Conservation (phyloP, 139 green algal species). For the Diplosphaera chodatii region DNA sequence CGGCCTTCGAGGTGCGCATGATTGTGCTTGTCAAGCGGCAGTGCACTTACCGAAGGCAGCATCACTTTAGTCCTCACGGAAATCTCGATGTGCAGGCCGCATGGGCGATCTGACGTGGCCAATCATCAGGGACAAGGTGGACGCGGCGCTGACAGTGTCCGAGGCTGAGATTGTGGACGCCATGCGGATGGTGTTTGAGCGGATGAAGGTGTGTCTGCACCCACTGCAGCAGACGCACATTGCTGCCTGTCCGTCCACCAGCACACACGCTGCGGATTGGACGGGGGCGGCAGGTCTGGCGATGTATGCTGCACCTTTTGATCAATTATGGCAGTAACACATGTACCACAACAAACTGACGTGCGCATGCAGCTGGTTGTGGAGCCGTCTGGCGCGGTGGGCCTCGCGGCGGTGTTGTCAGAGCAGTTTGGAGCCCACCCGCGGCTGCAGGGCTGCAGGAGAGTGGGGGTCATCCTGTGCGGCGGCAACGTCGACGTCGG, state of each 20-base stretch:
- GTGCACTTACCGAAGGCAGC: too few relatives aligned
- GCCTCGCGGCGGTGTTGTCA: constrained; percentile 63
- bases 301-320: too few relatives aligned
- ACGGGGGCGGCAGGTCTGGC: too few relatives aligned
- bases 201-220: constrained; percentile 62
- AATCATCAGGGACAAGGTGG: constrained; percentile 63
- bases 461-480: constrained; percentile 72
- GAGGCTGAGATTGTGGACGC: constrained; percentile 73
- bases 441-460: not conserved
- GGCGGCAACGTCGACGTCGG: constrained; percentile 66
- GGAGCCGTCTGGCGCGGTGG: constrained; percentile 73
- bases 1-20: constrained; percentile 48
- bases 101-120: constrained; percentile 78
- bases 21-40: too few relatives aligned
- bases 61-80: not conserved
- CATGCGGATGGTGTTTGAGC: constrained; percentile 70
- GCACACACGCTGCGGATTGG: too few relatives aligned
- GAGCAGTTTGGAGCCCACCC: not conserved
- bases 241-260: too few relatives aligned
- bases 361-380: constrained; percentile 62
- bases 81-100: constrained; percentile 16
- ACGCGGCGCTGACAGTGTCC: constrained; percentile 53
- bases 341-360: too few relatives aligned
- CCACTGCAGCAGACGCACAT: too few relatives aligned
- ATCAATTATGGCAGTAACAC: too few relatives aligned